Evolutionary conservation across 2,329 filamentous ascomycete genomes (phyloP), one percentile per base, ranked within the genome.

Genomic region (Hirsutella thompsonii): DNA sequence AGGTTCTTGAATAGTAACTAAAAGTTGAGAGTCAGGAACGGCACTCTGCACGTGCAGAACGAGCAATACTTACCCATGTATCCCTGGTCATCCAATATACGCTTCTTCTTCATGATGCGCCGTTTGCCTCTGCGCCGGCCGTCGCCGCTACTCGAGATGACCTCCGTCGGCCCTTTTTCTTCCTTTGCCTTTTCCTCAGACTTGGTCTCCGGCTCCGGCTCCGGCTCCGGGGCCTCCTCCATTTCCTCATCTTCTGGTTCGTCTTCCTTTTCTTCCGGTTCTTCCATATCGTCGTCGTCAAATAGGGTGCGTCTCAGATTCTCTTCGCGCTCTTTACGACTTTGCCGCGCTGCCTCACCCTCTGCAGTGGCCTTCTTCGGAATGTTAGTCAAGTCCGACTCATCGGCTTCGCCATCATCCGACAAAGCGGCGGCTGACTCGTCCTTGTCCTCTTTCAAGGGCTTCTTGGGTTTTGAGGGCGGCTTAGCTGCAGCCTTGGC

Each of bases 81-180:
- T 5, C 89, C 89, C 48, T 94, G 82, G 38, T 89, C 86, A 49
- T 95, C 89, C 58, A 88, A 81, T 42, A 83, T 74, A 36, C 82
- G 88, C 66, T 82, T 84, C 69, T 93, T 94, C 63, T 85, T 88
- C 76, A 84, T 86, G 8, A 95, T 76, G 51, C 81, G 77, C 49
- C 89, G 74, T 56, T 76, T 81, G 26, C 86, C 87, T 47, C 88
- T 76, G 44, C 84, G 72, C 32, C 87, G 74, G 0, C 83, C 83
- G 43, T 66, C 55, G n/a, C 54, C 54, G 5, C 55, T 59, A 42
- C 72, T 76, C 2, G 70, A 72, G 6, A 81, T 63, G 5, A 74
- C 63, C 44, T 73, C 70, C 21, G 69, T 57, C 2, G 65, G 59
- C 41, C 67, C 58, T 10, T 60, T 56, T 23, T 61, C 56, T 33